A percentile compares a stretch with the other conserved stretches of the same genome.
phyloP scores from a whole-genome alignment of 306 rosid species.

The Fragaria iinumae region DNA sequence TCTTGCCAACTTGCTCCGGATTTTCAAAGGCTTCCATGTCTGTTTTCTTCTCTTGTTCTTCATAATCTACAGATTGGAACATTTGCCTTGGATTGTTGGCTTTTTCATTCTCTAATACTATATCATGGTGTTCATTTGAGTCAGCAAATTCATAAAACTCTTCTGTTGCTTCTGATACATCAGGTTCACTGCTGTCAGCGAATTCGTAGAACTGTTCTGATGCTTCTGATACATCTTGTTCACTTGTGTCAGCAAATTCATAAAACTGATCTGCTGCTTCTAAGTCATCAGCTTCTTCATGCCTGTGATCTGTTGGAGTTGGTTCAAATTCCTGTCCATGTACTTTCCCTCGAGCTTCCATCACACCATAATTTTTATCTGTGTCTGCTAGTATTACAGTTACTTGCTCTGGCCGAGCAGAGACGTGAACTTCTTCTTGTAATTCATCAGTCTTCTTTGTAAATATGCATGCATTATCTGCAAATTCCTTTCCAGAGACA shows the following conservation, averaged over 20 bases:
- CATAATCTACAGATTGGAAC: conserved; percentile 18
- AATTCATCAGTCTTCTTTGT: too few relatives aligned
- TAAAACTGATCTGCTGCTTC: conserved; percentile 43
- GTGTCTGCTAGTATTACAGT: conserved; percentile 30
- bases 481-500: conserved; percentile 27
- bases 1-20: neutral
- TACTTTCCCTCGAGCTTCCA: conserved; percentile 35
- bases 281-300: conserved; percentile 35
- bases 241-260: conserved; percentile 27
- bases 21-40: neutral
- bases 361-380: conserved; percentile 18
- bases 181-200: conserved; percentile 26
- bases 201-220: conserved; percentile 39
- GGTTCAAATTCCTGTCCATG: conserved; percentile 30
- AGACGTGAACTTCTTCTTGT: conserved; percentile 27
- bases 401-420: conserved; percentile 40
- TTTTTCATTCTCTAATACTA: conserved; percentile 33
- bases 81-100: conserved; percentile 19
- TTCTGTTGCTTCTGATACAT: conserved; percentile 34
- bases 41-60: neutral
- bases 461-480: neutral
- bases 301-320: conserved; percentile 34
- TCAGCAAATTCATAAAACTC: conserved; percentile 26
- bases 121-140: conserved; percentile 25
- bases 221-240: conserved; percentile 21